Base-by-base conservation (phyloP, 192 early-diverging fungal genomes). In the Martensiomyces pterosporus region DNA sequence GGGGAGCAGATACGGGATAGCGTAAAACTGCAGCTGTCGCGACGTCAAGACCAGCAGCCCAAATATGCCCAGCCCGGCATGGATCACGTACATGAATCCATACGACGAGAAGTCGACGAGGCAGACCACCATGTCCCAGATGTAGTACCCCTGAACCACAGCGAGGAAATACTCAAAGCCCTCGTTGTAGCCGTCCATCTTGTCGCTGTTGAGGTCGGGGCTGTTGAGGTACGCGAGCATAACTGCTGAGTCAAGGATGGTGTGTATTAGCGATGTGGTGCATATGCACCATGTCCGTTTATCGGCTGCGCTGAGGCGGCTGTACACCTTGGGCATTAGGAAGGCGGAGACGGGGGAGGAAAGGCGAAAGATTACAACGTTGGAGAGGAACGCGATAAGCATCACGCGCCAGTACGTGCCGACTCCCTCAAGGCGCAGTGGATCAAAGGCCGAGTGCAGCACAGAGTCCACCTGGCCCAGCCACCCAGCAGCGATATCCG, bases 21-120 rank as follows among this genome's bases (percentile, higher is more conserved):
- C 57, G 15, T 65, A 73, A 21, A 58, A 73, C 49, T 73, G 69
- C 36, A 73, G 37, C 35, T 73, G 69, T 9, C 62, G 24, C 17
- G 69, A 73, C 1, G 55, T 61, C 32, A 73, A 10, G 3, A 73
- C 38, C 21, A 65, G 9, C 6, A 73, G 26, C 2, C 62, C 62
- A 38, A 61, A 57, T 19, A 65, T 57, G 33, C 69, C 69, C 21
- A 73, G 17, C 0, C 36, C 45, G 4, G 41, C 69, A 23, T 73
- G 69, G 9, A 73, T 53, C 50, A 65, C 23, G 29, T 73, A 73
- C 53, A 60, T 60, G 0, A 47, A 14, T 1, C 69, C 69, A 15
- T 65, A 73, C 7, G 38, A 22, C 12, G 24, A 43, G 34, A 44
- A 65, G 58, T 73, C 43, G 14, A 13, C 14, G 3, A 65, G 18